Evolutionary conservation across 305 asterid species (phyloP).

Genomic region (Fraxinus greggii): DNA sequence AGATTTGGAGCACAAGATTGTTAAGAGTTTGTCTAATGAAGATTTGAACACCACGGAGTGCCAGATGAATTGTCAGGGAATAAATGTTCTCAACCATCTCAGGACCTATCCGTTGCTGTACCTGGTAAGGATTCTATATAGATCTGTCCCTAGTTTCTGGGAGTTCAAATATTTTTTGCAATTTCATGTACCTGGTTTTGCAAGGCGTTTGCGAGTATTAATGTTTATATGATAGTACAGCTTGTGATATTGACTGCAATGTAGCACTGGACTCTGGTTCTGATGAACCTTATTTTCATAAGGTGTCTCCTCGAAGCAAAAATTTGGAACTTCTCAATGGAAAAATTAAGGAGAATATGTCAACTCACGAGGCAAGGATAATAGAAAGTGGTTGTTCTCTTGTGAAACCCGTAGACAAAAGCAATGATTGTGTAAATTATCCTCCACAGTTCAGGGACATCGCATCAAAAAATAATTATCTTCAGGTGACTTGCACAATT

Average conservation of each 20-base stretch:
- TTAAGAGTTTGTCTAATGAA: slow-evolving; percentile 24
- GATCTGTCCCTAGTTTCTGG: background rate
- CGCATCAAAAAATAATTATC: slow-evolving; percentile 29
- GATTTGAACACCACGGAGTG: slow-evolving; percentile 17
- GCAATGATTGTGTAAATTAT: slow-evolving; percentile 28
- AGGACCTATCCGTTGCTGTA: slow-evolving; percentile 37
- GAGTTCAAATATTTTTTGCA: background rate
- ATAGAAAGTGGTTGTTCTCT: slow-evolving; percentile 27
- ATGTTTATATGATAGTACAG: slow-evolving; percentile 29
- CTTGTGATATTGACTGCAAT: slow-evolving; percentile 40
- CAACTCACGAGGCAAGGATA: slow-evolving; percentile 25
- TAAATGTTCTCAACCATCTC: slow-evolving; percentile 16
- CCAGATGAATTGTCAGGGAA: slow-evolving; percentile 20
- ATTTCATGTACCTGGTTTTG: background rate
- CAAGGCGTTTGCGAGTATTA: background rate
- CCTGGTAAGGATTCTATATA: slow-evolving; percentile 34
- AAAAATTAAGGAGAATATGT: slow-evolving; percentile 27
- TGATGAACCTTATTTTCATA: slow-evolving; percentile 25
- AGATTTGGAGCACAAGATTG: slow-evolving; percentile 8
- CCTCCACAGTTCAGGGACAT: slow-evolving; percentile 20
- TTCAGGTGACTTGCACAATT: slow-evolving; percentile 46
- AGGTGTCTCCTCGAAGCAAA: slow-evolving; percentile 11
- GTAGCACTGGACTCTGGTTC: slow-evolving; percentile 33
- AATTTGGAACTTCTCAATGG: slow-evolving; percentile 25
- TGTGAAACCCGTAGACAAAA: slow-evolving; percentile 28